phyloP scores from a whole-genome alignment of 441 rosid species.

The Pelargonium fulgidum region DNA sequence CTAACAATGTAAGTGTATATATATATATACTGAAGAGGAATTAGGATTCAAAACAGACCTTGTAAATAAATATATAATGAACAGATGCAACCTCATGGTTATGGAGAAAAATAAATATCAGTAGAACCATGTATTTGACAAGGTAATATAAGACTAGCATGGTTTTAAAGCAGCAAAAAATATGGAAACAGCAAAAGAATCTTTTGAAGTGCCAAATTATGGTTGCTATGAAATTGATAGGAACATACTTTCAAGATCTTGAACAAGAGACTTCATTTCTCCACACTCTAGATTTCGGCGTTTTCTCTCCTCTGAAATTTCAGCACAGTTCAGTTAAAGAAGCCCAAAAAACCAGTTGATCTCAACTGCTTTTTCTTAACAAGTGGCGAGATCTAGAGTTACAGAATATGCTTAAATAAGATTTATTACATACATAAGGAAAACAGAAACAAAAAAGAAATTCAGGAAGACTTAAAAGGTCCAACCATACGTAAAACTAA shows the following conservation, averaged over 20 bases:
- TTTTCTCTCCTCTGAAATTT: slow-evolving; percentile 52
- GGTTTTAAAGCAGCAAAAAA: not conserved
- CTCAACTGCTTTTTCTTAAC: not conserved
- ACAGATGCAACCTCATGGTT: no score
- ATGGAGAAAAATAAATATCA: not conserved
- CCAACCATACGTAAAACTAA: not conserved
- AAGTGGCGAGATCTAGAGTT: not conserved
- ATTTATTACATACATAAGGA: not conserved
- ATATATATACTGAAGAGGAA: no score
- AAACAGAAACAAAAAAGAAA: not conserved
- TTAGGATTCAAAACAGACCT: no score
- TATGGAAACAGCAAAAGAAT: not conserved
- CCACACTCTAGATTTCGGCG: slow-evolving; percentile 52
- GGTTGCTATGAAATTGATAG: slow-evolving; percentile 5
- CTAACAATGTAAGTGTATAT: no score
- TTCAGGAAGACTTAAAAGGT: not conserved
- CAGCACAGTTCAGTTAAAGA: slow-evolving; percentile 16
- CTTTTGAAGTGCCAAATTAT: not conserved
- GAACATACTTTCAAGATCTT: slow-evolving; percentile 59
- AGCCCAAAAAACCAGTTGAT: not conserved
- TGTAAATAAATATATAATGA: no score
- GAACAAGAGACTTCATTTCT: slow-evolving; percentile 62
- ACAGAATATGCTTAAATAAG: not conserved
- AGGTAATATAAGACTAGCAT: not conserved
- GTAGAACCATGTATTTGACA: not conserved